Evolutionary conservation across 768 basidiomycete species (phyloP), one percentile per base, ranked within the genome.

Genomic region (Lanmaoa rubissima): DNA sequence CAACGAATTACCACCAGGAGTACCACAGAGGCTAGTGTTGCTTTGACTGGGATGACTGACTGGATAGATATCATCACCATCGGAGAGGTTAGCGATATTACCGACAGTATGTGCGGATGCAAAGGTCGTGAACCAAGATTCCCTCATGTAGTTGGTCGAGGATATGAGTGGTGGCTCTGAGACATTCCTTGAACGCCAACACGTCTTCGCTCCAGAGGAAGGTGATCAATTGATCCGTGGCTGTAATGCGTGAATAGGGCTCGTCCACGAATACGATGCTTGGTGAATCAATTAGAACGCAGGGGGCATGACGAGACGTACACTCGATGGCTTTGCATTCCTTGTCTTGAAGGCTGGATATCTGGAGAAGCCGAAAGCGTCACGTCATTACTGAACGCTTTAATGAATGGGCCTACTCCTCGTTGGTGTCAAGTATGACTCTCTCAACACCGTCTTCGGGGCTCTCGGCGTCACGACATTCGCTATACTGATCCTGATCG

Each of bases 121-220:
- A 35, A 60, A 40, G 49, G 49, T 48, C 17, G 60, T 28, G 32
- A 60, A 56, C 68, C 60, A 62, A 13, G 67, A 58, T 19, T 60
- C 68, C 24, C 36, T 57, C 59, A 53, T 53, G 52, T 38, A 47
- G 19, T 59, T 60, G 24, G 61, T 63, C 0, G 66, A 65, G 14
- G 51, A 65, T 35, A 55, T 24, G 3, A 68, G 60, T 38, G 54
- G 65, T 21, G 67, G 65, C 2, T 67, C 65, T 10, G 68, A 68
- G 32, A 57, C 65, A 14, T 66, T 66, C 28, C 63, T 68, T 4
- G 61, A 26, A 21, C 39, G 51, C 5, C 32, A 14, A 45, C 6
- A 36, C 4, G 32, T 50, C 42, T n/a, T n/a, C 13, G 24, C 39
- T 34, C 13, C 32, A 16, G 36, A 21, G 14, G 40, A 6, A 11